Evolutionary conservation across 2,329 filamentous ascomycete species (phyloP), one percentile per base, ranked within the genome.

Genomic region (Fulvia fulva): DNA sequence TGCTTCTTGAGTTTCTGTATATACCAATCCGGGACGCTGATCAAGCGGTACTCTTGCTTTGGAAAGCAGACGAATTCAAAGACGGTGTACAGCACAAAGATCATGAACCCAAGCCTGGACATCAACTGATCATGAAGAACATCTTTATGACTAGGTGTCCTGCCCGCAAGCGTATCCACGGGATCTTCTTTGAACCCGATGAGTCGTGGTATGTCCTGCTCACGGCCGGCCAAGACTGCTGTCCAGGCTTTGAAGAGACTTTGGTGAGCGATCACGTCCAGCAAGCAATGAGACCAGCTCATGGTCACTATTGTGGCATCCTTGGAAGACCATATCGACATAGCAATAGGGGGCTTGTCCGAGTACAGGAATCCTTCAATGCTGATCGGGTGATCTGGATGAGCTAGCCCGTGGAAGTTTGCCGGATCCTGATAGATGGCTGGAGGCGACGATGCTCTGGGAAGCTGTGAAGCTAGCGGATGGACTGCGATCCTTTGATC

Each of bases 271-370:
- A 69, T 59, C 0, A 61, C 67, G 52, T 71, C 68, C 1, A 68
- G 52, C 4, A 68, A 43, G 3, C 61, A 61, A 28, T 71, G 68
- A 7, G 63, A 60, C 63, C 64, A 71, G 23, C 59, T 64, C 3
- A 70, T n/a, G 3, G 62, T 65, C 11, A 70, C 54, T 5, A 70
- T 21, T 1, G 68, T 69, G 3, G 64, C 63, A 44, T 71, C 67
- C 1, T 51, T 51, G 46, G 71, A 71, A 26, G 56, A 62, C 1
- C 62, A 53, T 37, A 67, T 30, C 5, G 51, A 62, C 3, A 70
- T 53, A 44, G 63, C 3, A 19, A 50, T 32, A 11, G 46, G 58
- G 22, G 68, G 60, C 44, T 60, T 56, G 37, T 71, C 69, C 3
- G 43, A 50, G 28, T 58, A 55, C 7, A 54, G 37, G 51, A 47